A percentile compares a stretch with the other conserved stretches of the same genome.
Evolutionary conservation across 2,329 filamentous ascomycete species (phyloP).

Genomic region (Plectosphaerella sp.): DNA sequence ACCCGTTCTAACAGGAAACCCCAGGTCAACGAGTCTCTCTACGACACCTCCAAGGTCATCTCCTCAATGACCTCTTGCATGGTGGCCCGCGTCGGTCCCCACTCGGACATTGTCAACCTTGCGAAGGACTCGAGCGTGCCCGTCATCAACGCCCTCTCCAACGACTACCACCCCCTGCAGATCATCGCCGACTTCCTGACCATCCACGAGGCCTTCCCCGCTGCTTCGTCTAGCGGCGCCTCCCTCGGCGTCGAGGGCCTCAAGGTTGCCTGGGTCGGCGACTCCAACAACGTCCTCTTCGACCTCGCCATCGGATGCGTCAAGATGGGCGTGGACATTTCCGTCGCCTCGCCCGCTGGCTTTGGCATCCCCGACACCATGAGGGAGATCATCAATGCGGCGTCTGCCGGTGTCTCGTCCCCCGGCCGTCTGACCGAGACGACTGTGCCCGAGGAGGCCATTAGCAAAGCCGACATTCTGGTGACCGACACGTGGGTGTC

Average conservation of each 20-base stretch:
- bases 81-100: conserved; percentile 72
- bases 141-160: conserved; percentile 83
- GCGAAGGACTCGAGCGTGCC: conserved; percentile 72
- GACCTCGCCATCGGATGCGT: conserved; percentile 84
- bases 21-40: conserved; percentile 87
- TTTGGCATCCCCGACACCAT: conserved; percentile 79
- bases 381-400: conserved; percentile 64
- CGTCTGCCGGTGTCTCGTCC: conserved; percentile 50
- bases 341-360: conserved; percentile 80
- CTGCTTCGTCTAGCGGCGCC: conserved; percentile 23
- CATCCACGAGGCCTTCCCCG: conserved; percentile 71
- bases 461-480: conserved; percentile 81
- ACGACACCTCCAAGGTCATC: conserved; percentile 86
- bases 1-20: not conserved
- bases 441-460: conserved; percentile 74
- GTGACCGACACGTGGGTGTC: conserved; percentile 98
- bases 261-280: conserved; percentile 94
- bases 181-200: conserved; percentile 93
- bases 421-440: conserved; percentile 71
- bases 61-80: conserved; percentile 89
- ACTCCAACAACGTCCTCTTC: conserved; percentile 95
- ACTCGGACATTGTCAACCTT: conserved; percentile 68
- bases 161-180: conserved; percentile 91
- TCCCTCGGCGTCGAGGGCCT: conserved; percentile 70
- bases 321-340: conserved; percentile 82